These are phyloP conservation scores for Zalerion maritima DNA, from an alignment of 495 filamentous ascomycete genomes.

Conservation along the genomic window DNA sequence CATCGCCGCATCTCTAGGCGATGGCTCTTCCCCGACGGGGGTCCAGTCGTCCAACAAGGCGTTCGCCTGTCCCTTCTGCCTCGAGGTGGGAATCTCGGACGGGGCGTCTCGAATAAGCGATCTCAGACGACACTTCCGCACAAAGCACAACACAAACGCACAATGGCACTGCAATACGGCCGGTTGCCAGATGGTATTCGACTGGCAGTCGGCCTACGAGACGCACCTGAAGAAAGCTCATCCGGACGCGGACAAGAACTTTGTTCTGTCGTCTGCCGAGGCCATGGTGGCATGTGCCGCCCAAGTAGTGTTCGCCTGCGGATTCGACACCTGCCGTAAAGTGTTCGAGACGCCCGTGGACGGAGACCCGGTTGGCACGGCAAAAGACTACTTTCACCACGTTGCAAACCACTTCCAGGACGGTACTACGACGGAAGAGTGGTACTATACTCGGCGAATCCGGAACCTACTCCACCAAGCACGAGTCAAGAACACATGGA, in stretches of 20 bases:
- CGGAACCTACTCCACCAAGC: slow-evolving; percentile 14
- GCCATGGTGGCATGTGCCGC: slow-evolving; percentile 8
- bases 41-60: slow-evolving; percentile 7
- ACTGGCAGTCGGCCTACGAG: slow-evolving; percentile 13
- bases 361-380: slow-evolving; percentile 5
- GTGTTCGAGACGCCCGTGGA: slow-evolving; percentile 11
- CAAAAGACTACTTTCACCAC: slow-evolving; percentile 13
- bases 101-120: slow-evolving; percentile 11
- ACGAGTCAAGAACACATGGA: slow-evolving; percentile 6
- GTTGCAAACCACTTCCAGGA: slow-evolving; percentile 13
- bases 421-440: slow-evolving; percentile 7
- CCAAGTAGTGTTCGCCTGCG: slow-evolving; percentile 15
- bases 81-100: slow-evolving; percentile 8
- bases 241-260: slow-evolving; percentile 3
- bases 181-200: slow-evolving; percentile 10
- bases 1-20: too few species aligned
- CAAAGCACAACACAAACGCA: slow-evolving; percentile 11
- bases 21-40: slow-evolving; percentile 2
- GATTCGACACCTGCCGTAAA: slow-evolving; percentile 12
- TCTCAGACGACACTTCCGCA: slow-evolving; percentile 14
- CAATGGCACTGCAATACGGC: slow-evolving; percentile 12
- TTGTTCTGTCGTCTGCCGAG: too few species aligned
- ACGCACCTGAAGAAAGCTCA: slow-evolving; percentile 12
- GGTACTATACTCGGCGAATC: slow-evolving; percentile 12
- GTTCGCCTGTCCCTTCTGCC: slow-evolving; percentile 15